Conservation (phyloP, 202 grass and related monocot genomes). For the Carex arenaria region DNA sequence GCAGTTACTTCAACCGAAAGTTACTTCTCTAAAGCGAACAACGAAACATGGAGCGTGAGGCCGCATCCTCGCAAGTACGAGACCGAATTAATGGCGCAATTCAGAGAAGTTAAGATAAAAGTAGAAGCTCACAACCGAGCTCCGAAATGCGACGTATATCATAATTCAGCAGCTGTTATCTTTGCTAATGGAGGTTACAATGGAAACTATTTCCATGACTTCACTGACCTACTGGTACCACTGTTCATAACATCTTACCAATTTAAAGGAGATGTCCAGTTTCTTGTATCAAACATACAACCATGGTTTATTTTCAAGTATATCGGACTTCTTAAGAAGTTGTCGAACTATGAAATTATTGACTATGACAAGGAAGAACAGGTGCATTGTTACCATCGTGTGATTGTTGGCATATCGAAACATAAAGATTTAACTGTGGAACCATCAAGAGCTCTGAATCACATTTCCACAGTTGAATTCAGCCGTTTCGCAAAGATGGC, state of each 20-base stretch:
- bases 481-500: slow-evolving; percentile 49
- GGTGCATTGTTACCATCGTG: slow-evolving; percentile 58
- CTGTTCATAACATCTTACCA: slow-evolving; percentile 69
- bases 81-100: neutral
- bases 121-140: neutral
- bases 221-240: slow-evolving; percentile 73
- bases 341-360: slow-evolving; percentile 58
- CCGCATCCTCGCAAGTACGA: slow-evolving; percentile 14
- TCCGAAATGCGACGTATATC: slow-evolving; percentile 52
- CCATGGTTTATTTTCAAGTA: slow-evolving; percentile 71
- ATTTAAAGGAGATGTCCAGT: slow-evolving; percentile 71
- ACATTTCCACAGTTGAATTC: slow-evolving; percentile 63
- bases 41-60: slow-evolving; percentile 20
- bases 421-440: slow-evolving; percentile 78
- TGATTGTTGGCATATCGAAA: slow-evolving; percentile 49
- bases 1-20: neutral
- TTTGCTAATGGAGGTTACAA: slow-evolving; percentile 68
- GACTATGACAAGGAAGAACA: slow-evolving; percentile 45
- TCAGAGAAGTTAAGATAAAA: slow-evolving; percentile 8
- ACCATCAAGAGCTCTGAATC: slow-evolving; percentile 49
- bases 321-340: slow-evolving; percentile 41
- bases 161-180: slow-evolving; percentile 54
- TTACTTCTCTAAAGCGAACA: neutral
- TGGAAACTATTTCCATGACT: slow-evolving; percentile 86
- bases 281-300: slow-evolving; percentile 60